phyloP scores from a whole-genome alignment of 2,329 filamentous ascomycete species.

The Aspergillus thermomutatus region DNA sequence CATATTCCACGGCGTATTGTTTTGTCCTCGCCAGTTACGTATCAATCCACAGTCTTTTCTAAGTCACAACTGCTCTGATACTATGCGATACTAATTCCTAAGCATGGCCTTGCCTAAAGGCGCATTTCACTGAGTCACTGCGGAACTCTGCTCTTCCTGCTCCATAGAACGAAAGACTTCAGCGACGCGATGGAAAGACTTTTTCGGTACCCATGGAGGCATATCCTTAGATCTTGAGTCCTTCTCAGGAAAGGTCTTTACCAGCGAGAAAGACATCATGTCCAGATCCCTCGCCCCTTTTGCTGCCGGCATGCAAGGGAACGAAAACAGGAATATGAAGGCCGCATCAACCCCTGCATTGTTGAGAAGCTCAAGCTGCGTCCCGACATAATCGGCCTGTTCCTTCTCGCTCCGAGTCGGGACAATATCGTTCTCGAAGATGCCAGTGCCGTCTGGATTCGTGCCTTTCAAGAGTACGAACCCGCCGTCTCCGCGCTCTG shows the following conservation, averaged over 20 bases:
- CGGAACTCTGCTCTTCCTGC: neutral
- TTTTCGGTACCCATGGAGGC: constrained; percentile 12
- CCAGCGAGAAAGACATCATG: constrained; percentile 16
- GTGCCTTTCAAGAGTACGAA: constrained; percentile 10
- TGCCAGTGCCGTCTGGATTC: constrained; percentile 13
- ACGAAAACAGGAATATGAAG: constrained; percentile 13
- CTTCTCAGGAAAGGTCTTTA: constrained; percentile 6
- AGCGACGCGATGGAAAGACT: constrained; percentile 8
- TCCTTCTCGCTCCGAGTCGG: constrained; percentile 12
- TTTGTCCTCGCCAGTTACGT: too few relatives aligned
- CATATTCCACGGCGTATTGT: too few relatives aligned
- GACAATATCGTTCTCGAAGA: constrained; percentile 10
- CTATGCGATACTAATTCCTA: too few relatives aligned
- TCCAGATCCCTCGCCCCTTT: constrained; percentile 7
- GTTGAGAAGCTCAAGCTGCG: constrained; percentile 10
- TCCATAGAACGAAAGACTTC: constrained; percentile 3
- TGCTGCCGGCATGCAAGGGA: constrained; percentile 8
- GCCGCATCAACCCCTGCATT: constrained; percentile 6
- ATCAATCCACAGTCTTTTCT: too few relatives aligned
- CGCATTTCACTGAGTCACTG: too few relatives aligned
- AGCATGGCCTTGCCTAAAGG: too few relatives aligned
- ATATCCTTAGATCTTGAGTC: constrained; percentile 4
- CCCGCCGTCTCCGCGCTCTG: constrained; percentile 8
- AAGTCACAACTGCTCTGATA: too few relatives aligned
- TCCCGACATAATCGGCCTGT: constrained; percentile 11